phyloP scores from a whole-genome alignment of 1,284 basidiomycete species.

The Ganoderma leucocontextum region DNA sequence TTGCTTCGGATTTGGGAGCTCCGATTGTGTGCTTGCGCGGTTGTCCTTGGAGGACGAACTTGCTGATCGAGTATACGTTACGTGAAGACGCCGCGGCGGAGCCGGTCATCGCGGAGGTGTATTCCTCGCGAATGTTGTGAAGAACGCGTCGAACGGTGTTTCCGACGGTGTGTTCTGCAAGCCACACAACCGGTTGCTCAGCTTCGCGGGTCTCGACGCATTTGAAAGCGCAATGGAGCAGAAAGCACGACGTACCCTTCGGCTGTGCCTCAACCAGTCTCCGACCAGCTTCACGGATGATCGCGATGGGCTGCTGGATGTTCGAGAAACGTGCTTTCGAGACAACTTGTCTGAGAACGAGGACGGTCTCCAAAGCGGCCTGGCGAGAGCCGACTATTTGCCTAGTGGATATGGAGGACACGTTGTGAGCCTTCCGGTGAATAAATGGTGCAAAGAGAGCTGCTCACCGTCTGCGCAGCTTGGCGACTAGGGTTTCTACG shows the following conservation, averaged over 20 bases:
- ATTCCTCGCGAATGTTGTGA: constrained; percentile 94
- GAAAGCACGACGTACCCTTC: constrained; percentile 68
- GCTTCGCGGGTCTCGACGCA: too few species aligned
- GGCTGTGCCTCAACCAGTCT: constrained; percentile 90
- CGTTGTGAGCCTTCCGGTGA: not conserved
- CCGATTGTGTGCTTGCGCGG: constrained; percentile 63
- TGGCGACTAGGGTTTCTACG: constrained; percentile 41
- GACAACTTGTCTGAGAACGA: constrained; percentile 89
- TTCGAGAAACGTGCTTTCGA: constrained; percentile 87
- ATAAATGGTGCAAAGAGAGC: not conserved
- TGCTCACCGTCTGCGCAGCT: constrained; percentile 40
- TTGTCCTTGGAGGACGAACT: constrained; percentile 80
- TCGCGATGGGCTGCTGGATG: constrained; percentile 85
- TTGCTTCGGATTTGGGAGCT: constrained; percentile 59
- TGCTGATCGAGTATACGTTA: constrained; percentile 73
- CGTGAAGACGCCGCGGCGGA: constrained; percentile 46
- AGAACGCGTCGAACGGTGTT: constrained; percentile 94
- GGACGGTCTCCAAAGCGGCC: constrained; percentile 89
- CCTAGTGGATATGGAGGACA: constrained; percentile 48
- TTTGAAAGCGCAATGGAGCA: not conserved
- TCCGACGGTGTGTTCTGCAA: constrained; percentile 90
- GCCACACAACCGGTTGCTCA: constrained; percentile 16
- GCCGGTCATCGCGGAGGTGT: constrained; percentile 70
- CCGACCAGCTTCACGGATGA: constrained; percentile 85
- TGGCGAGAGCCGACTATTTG: constrained; percentile 90